Conservation (phyloP, 768 basidiomycete genomes). For the Lactarius hatsudake region DNA sequence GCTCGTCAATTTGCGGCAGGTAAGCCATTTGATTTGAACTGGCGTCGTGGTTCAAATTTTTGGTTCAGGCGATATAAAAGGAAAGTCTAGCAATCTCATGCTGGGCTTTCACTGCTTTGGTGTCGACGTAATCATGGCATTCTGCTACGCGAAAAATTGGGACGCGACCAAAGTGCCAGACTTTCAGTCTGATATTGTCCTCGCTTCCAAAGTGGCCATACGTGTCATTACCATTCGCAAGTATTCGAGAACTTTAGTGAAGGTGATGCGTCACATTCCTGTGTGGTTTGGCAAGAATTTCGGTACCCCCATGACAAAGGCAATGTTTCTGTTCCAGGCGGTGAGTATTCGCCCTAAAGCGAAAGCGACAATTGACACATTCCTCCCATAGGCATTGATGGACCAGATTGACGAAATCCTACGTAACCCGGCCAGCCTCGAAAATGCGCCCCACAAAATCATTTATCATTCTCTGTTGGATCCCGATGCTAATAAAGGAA, state of each 20-base stretch:
- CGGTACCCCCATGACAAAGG: not conserved
- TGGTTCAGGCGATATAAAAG: not conserved
- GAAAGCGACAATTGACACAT: not conserved
- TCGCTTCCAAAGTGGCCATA: not conserved
- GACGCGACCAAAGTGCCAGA: constrained; percentile 1
- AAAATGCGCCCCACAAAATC: not conserved
- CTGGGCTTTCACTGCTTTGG: constrained; percentile 5
- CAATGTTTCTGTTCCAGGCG: not conserved
- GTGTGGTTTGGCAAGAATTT: not conserved
- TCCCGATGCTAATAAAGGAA: not conserved
- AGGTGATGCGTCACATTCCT: not conserved
- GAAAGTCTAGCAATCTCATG: constrained; percentile 8
- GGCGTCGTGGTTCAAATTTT: not conserved
- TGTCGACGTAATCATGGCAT: not conserved
- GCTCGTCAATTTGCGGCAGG: not conserved
- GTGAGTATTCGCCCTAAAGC: not conserved
- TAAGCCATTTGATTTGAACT: not conserved
- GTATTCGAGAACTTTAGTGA: not conserved
- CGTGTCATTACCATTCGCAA: not conserved
- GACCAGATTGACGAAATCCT: constrained; percentile 1
- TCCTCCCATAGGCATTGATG: not conserved
- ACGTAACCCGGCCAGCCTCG: not conserved
- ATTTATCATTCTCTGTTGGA: constrained; percentile 6
- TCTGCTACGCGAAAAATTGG: constrained; percentile 2
- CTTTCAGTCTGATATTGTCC: not conserved